Base-by-base conservation (phyloP, 345 rosid genomes). In the Cochlearia excelsa region DNA sequence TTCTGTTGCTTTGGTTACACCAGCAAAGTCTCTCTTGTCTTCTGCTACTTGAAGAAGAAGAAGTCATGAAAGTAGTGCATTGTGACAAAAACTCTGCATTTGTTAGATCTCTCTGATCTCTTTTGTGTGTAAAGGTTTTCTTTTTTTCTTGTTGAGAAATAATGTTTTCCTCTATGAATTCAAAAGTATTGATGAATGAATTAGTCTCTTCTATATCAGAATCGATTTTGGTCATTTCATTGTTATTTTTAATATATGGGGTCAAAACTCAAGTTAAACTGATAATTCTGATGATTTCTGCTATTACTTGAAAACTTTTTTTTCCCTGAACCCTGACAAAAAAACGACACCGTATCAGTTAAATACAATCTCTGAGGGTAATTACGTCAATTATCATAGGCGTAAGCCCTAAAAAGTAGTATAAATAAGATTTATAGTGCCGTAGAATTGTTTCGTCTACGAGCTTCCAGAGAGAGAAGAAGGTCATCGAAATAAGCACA, bases 11-110 rank as follows among this genome's bases (percentile, higher is more conserved):
- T 46, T 76, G 72, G 59, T 78, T 46, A 61, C 84, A 5, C 80
- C 95, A 1, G 80, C 85, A 26, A 79, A 79, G 67, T 38, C 71
- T 71, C 82, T 86, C 11, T 46, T 84, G 77, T 54, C 78, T 45
- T 51, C 67, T 69, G 26, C 10, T 39, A 39, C 52, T 46, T 71
- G 61, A 59, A 49, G 59, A 56, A 29, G 61, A 58, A 55, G 59
- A 55, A 28, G 55, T 26, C 28, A 44, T 44, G 3, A 44, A 34
- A 34, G 3, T 16, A 16, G 23, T 16, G 11, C 34, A 33, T 6
- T 6, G 16, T 39, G 6, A 3, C 23, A 23, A 27, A 40, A 66
- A 41, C 39, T 67, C 52, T 60, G 50, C 56, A 46, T 39, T 54
- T 35, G 23, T 53, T 48, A 54, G 63, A 46, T 54, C 57, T 61